Conservation (phyloP, 345 rosid genomes). For the Erysimum cheiranthoides region DNA sequence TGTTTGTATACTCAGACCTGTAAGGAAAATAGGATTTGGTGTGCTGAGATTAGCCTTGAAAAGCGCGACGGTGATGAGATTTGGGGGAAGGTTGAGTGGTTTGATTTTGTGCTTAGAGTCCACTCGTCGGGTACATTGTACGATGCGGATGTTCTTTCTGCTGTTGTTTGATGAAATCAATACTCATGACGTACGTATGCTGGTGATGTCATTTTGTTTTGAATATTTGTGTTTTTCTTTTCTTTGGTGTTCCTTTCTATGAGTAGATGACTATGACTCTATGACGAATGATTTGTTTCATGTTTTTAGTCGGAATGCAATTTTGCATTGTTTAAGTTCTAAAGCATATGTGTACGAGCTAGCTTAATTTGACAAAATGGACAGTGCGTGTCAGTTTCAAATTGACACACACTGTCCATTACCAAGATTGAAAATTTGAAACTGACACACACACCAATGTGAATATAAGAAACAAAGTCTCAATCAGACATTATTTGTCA, state of each 20-base stretch:
- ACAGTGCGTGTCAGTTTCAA: no score
- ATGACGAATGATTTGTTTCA: neutral
- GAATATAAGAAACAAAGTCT: no score
- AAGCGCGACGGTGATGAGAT: conserved; percentile 6
- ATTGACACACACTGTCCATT: no score
- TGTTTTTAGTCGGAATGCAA: neutral
- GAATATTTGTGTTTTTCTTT: neutral
- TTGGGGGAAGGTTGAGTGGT: conserved; percentile 19
- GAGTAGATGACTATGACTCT: no score
- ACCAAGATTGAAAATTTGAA: no score
- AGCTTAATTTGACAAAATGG: neutral
- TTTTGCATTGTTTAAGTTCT: neutral
- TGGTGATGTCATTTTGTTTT: neutral
- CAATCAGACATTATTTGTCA: no score
- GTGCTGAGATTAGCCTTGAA: conserved; percentile 15
- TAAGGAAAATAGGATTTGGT: neutral
- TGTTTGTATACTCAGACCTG: no score
- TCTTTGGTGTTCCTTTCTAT: neutral
- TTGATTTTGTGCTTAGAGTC: neutral
- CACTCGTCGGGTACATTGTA: neutral
- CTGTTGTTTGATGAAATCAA: neutral
- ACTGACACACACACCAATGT: no score
- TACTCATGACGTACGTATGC: conserved; percentile 1
- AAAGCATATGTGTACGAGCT: neutral
- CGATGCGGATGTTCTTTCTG: neutral